Evolutionary conservation across 192 early-diverging fungal genomes (phyloP).

Genomic region (Dimargaris cristalligena): DNA sequence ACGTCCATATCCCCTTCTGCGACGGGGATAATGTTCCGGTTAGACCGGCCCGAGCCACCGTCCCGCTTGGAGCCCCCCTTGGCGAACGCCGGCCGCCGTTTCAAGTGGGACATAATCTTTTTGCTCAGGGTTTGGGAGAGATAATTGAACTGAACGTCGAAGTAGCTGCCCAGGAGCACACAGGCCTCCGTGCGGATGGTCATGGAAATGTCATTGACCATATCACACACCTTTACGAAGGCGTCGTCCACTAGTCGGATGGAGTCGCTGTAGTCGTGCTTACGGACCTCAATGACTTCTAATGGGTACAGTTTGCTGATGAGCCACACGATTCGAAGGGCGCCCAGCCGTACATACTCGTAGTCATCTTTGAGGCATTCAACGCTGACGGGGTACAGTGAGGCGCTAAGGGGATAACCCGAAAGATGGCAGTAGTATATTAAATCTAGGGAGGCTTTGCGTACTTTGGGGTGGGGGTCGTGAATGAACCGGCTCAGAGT

Average conservation of each 20-base stretch:
- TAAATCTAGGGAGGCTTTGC: constrained; percentile 5
- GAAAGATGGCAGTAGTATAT: not conserved
- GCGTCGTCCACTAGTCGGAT: constrained; percentile 49
- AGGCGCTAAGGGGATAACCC: constrained; percentile 4
- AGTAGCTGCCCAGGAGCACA: constrained; percentile 44
- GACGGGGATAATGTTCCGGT: constrained; percentile 29
- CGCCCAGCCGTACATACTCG: constrained; percentile 53
- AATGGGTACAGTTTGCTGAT: constrained; percentile 33
- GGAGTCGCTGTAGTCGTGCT: constrained; percentile 14
- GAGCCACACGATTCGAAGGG: constrained; percentile 47
- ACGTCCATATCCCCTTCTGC: constrained; percentile 53
- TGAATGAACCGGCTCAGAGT: constrained; percentile 6
- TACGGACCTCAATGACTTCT: constrained; percentile 22
- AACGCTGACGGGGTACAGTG: constrained; percentile 44
- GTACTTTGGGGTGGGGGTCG: constrained; percentile 7
- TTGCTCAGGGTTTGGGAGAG: constrained; percentile 63
- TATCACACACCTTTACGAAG: constrained; percentile 65
- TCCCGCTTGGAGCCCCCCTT: constrained; percentile 14
- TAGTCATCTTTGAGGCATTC: constrained; percentile 48
- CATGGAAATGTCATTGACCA: constrained; percentile 58
- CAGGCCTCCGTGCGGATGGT: constrained; percentile 58
- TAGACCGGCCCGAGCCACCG: constrained; percentile 1
- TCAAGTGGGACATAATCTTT: constrained; percentile 55
- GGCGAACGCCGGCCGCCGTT: constrained; percentile 16
- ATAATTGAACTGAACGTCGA: constrained; percentile 34